Evolutionary conservation across 345 rosid species (phyloP), one percentile per base, ranked within the genome.

Genomic region (Corchorus capsularis): DNA sequence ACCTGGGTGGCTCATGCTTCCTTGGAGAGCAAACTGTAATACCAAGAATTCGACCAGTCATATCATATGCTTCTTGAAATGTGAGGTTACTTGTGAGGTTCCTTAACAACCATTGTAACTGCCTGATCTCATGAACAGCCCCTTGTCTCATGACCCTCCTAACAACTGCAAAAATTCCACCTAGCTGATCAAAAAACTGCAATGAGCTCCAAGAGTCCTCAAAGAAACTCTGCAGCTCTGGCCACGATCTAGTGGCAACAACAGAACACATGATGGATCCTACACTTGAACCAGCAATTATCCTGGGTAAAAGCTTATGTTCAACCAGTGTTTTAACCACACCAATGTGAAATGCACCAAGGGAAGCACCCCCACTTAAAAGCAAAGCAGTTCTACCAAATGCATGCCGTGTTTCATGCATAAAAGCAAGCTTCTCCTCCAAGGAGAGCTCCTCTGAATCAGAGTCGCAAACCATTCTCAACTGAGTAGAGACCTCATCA

Each of bases 1-100:
- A 94, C 78, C 98, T 87, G 47, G 99, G 99, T 10, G 99, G 98
- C 80, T 96, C 98, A n/a, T 94, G 98, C 83, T 94, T 96, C 85
- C 99, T 90, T 0, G 97, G 97, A 16, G 99, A 96, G 85, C 99
- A 96, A 68, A 96, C 98, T 0, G 98, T 96, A 73, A 96, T 96
- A 54, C 91, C 99, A 6, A 96, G 97, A 73, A 96, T 83, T 76
- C 98, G 87, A 47, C 98, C 99, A 1, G 98, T 94, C 89, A 94
- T 88, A 78, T 96, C 98, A 73, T 91, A 96, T 53, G 99, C 99
- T 82, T 96, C 99, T 78, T 96, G 97, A 82, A 96, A 96, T 52
- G 99, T 96, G 63, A 96, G 97, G 86, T 96, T 96, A 67, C 94
- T 88, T 0, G 99, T 96, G 54, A 93, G 89, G 83, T 90, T 65